These are phyloP conservation scores for Keqinozyma sinolaborantium DNA, from an alignment of 1,139 yeast species.

Conservation along the genomic window DNA sequence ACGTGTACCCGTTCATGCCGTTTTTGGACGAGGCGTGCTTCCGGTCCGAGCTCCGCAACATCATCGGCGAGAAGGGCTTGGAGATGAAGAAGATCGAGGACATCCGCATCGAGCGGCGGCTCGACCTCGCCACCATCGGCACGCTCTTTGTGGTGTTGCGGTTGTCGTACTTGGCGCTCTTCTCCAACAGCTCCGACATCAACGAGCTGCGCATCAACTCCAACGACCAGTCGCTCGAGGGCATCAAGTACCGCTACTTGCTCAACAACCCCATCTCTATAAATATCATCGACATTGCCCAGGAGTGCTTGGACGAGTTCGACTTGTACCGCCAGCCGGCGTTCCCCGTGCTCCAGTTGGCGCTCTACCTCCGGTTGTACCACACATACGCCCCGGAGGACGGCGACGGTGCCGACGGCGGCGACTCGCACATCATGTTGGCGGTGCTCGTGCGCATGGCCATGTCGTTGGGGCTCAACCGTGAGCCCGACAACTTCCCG, in stretches of 20 bases:
- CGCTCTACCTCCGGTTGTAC: slow-evolving; percentile 34
- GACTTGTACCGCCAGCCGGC: slow-evolving; percentile 45
- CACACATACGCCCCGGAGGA: slow-evolving; percentile 48
- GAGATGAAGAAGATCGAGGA: slow-evolving; percentile 17
- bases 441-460: slow-evolving; percentile 42
- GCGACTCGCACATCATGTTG: slow-evolving; percentile 35
- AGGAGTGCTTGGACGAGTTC: slow-evolving; percentile 51
- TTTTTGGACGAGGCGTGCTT: slow-evolving; percentile 30
- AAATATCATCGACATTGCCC: slow-evolving; percentile 46
- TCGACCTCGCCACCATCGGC: slow-evolving; percentile 34
- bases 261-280: slow-evolving; percentile 45
- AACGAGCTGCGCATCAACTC: slow-evolving; percentile 23
- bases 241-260: slow-evolving; percentile 37
- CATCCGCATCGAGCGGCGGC: slow-evolving; percentile 22
- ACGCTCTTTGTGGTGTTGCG: slow-evolving; percentile 26
- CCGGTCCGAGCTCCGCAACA: slow-evolving; percentile 12
- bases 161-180: slow-evolving; percentile 28
- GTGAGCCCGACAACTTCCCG: slow-evolving; percentile 33
- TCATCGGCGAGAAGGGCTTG: slow-evolving; percentile 24
- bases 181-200: slow-evolving; percentile 27
- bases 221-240: slow-evolving; percentile 17
- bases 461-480: slow-evolving; percentile 41
- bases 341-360: slow-evolving; percentile 48
- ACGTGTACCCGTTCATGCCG: slow-evolving; percentile 35
- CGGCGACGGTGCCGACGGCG: slow-evolving; percentile 46